phyloP scores from a whole-genome alignment of 805 yeast genomes.

The Blastobotrys terrestris region DNA sequence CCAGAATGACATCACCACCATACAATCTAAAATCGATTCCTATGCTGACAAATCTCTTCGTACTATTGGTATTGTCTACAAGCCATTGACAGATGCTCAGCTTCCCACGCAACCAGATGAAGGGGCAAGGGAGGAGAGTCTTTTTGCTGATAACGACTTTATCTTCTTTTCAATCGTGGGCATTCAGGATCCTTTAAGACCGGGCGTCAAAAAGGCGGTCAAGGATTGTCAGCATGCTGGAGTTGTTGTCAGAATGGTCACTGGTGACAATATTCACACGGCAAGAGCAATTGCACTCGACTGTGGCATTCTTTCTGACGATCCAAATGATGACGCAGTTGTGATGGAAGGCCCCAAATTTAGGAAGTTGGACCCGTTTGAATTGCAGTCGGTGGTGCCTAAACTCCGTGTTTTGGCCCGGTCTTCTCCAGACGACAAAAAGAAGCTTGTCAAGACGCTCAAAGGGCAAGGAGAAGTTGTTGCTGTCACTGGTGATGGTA shows the following conservation, averaged over 20 bases:
- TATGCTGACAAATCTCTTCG: constrained; percentile 79
- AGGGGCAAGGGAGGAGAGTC: constrained; percentile 13
- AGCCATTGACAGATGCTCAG: constrained; percentile 42
- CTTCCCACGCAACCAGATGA: constrained; percentile 2
- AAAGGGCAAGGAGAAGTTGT: constrained; percentile 84
- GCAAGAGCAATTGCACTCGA: constrained; percentile 86
- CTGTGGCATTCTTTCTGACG: constrained; percentile 65
- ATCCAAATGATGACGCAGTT: constrained; percentile 47
- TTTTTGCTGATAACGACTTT: constrained; percentile 28
- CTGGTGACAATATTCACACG: constrained; percentile 91
- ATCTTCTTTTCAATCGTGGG: constrained; percentile 76
- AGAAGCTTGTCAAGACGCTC: constrained; percentile 75
- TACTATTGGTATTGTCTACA: constrained; percentile 83
- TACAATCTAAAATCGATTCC: constrained; percentile 41
- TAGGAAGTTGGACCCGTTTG: constrained; percentile 53
- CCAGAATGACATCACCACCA: constrained; percentile 24
- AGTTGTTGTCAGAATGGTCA: constrained; percentile 93
- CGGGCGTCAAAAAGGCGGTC: constrained; percentile 87
- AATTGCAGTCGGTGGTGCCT: constrained; percentile 61
- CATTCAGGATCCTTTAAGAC: constrained; percentile 89
- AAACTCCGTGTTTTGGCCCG: constrained; percentile 80
- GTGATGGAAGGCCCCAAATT: constrained; percentile 94
- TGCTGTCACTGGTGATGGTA: constrained; percentile 99
- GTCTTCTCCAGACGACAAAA: constrained; percentile 93
- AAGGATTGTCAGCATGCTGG: constrained; percentile 83